Evolutionary conservation across 192 early-diverging fungal genomes (phyloP).

Genomic region (Gaertneriomyces semiglobifer): DNA sequence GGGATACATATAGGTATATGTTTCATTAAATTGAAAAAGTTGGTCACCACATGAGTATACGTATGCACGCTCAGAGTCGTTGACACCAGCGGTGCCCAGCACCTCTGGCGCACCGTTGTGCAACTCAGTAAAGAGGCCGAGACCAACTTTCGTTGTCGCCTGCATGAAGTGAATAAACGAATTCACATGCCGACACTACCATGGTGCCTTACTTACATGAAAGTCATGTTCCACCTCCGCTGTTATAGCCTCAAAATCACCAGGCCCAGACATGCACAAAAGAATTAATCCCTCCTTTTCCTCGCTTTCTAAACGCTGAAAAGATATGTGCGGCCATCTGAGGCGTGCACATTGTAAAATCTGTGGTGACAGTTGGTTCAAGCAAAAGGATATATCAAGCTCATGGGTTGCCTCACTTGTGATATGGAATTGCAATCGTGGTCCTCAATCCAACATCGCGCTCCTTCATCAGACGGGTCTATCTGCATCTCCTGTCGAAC

Average conservation of each 20-base stretch:
- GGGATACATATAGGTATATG: conserved; percentile 28
- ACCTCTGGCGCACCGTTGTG: conserved; percentile 9
- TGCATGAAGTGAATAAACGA: background rate
- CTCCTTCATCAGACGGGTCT: too few species aligned
- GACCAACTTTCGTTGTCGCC: conserved; percentile 45
- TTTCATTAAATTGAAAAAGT: conserved; percentile 29
- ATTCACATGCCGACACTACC: too few species aligned
- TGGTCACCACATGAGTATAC: conserved; percentile 36
- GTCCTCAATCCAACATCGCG: too few species aligned
- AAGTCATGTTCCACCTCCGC: conserved; percentile 8
- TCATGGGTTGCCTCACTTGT: too few species aligned
- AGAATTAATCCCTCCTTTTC: background rate
- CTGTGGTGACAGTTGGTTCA: background rate
- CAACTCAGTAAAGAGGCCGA: conserved; percentile 43
- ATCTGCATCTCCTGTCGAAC: too few species aligned
- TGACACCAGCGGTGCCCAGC: too few species aligned
- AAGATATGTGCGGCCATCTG: too few species aligned
- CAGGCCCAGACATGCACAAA: conserved; percentile 29
- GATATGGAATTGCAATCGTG: too few species aligned
- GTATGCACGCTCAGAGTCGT: background rate
- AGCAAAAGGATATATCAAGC: too few species aligned
- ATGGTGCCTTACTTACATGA: conserved; percentile 21
- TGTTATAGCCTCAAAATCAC: conserved; percentile 21
- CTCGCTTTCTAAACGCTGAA: too few species aligned
- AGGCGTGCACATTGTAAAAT: too few species aligned